phyloP scores from a whole-genome alignment of 768 basidiomycete species.

The Thelephora ganbajun region DNA sequence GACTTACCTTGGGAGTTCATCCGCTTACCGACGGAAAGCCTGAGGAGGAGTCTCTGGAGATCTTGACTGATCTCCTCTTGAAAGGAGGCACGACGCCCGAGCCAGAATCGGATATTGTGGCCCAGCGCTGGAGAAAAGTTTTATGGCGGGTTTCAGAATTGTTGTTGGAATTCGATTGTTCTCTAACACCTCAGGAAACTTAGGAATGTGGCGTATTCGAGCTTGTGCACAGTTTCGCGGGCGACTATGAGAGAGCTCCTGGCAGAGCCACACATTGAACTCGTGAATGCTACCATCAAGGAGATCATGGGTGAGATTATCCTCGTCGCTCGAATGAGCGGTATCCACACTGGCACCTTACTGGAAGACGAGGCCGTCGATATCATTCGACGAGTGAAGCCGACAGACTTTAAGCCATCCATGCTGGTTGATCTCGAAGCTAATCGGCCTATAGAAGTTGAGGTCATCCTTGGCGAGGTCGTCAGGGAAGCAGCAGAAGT shows the following conservation, averaged over 20 bases:
- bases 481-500: slow-evolving; percentile 34
- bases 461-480: slow-evolving; percentile 36
- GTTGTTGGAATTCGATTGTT: neutral
- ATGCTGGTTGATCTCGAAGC: slow-evolving; percentile 24
- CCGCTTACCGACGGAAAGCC: slow-evolving; percentile 3
- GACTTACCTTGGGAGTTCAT: slow-evolving; percentile 17
- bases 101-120: slow-evolving; percentile 14
- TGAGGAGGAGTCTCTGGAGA: slow-evolving; percentile 7
- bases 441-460: slow-evolving; percentile 24
- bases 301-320: slow-evolving; percentile 19
- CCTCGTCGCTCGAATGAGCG: slow-evolving; percentile 14
- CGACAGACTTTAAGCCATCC: slow-evolving; percentile 18
- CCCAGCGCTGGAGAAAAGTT: slow-evolving; percentile 18
- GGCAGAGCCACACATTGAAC: slow-evolving; percentile 3
- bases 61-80: slow-evolving; percentile 10
- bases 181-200: neutral
- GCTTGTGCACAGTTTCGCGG: slow-evolving; percentile 16
- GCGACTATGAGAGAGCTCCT: slow-evolving; percentile 14
- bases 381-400: slow-evolving; percentile 13
- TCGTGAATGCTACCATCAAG: slow-evolving; percentile 8
- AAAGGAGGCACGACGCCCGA: slow-evolving; percentile 12
- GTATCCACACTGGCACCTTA: slow-evolving; percentile 2
- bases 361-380: slow-evolving; percentile 15
- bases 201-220: slow-evolving; percentile 21
- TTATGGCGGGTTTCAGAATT: slow-evolving; percentile 11